Conservation (phyloP, 257 asterid genomes). For the Leptodermis oblonga region DNA sequence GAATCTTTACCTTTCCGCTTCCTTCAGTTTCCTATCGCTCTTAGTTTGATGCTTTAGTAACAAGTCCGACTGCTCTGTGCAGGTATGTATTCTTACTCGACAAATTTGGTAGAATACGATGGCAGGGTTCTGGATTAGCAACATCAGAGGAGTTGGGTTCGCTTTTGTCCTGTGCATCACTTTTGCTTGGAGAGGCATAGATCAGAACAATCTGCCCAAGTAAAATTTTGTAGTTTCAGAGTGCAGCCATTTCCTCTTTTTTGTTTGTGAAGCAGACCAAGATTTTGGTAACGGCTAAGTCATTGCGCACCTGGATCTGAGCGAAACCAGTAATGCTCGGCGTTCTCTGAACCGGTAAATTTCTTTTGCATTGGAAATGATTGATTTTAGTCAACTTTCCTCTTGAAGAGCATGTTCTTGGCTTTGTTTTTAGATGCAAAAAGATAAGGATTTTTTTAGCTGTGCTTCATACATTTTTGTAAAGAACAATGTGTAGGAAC, state of each 20-base stretch:
- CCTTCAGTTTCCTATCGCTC: neutral
- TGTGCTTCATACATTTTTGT: neutral
- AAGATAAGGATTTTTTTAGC: too few relatives aligned
- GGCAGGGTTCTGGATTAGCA: conserved; percentile 85
- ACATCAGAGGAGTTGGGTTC: conserved; percentile 77
- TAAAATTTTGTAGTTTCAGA: neutral
- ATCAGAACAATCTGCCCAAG: neutral
- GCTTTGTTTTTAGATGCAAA: neutral
- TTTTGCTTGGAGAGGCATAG: conserved; percentile 52
- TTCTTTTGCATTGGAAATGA: neutral
- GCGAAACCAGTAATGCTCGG: neutral
- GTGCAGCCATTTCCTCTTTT: neutral
- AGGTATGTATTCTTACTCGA: conserved; percentile 83
- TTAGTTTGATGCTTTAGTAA: conserved; percentile 8
- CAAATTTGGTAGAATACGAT: conserved; percentile 75
- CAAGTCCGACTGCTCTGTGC: conserved; percentile 11
- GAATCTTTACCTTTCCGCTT: neutral
- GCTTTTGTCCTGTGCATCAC: conserved; percentile 62
- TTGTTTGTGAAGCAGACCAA: neutral
- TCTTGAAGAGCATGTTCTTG: neutral
- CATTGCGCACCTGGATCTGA: neutral
- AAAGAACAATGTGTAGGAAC: too few relatives aligned
- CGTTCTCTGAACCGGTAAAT: neutral
- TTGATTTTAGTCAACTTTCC: neutral
- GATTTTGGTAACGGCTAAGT: neutral